These are phyloP conservation scores for Globisporangium recalcitrans DNA, from an alignment of 352 stramenopile species.

Conservation along the genomic window DNA sequence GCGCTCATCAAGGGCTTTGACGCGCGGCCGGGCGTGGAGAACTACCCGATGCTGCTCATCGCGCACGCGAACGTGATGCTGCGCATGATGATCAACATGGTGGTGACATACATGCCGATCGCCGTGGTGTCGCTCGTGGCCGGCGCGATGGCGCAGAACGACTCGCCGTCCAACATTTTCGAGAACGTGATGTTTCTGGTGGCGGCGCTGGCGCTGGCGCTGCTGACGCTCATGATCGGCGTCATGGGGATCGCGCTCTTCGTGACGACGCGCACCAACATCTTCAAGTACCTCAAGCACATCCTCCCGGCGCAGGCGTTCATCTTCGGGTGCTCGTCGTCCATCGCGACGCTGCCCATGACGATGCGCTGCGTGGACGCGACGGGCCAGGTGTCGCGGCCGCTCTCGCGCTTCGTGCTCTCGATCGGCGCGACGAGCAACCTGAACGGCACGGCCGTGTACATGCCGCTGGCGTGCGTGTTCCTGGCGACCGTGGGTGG, in stretches of 20 bases:
- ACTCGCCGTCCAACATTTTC: slow-evolving; percentile 34
- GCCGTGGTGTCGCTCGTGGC: slow-evolving; percentile 72
- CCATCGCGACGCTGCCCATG: slow-evolving; percentile 72
- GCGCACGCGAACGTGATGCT: slow-evolving; percentile 60
- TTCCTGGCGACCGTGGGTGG: slow-evolving; percentile 69
- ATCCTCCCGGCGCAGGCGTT: slow-evolving; percentile 75
- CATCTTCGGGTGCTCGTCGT: slow-evolving; percentile 73
- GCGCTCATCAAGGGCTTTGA: slow-evolving; percentile 60
- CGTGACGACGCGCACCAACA: slow-evolving; percentile 49
- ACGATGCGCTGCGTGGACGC: slow-evolving; percentile 71
- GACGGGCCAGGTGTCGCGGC: slow-evolving; percentile 52
- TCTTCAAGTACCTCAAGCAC: slow-evolving; percentile 62
- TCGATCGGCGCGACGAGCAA: slow-evolving; percentile 66
- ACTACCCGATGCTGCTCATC: slow-evolving; percentile 66
- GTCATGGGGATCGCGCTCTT: slow-evolving; percentile 51
- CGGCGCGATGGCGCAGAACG: slow-evolving; percentile 54
- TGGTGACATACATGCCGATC: slow-evolving; percentile 60
- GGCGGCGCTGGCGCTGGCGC: slow-evolving; percentile 34
- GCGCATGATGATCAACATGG: slow-evolving; percentile 66
- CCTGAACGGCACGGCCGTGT: slow-evolving; percentile 68
- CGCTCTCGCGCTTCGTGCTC: slow-evolving; percentile 59
- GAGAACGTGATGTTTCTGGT: slow-evolving; percentile 50
- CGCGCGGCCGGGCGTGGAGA: slow-evolving; percentile 39
- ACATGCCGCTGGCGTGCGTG: slow-evolving; percentile 68
- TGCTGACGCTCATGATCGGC: slow-evolving; percentile 44